Evolutionary conservation across 2,329 filamentous ascomycete genomes (phyloP).

Genomic region (Phoma sp.): DNA sequence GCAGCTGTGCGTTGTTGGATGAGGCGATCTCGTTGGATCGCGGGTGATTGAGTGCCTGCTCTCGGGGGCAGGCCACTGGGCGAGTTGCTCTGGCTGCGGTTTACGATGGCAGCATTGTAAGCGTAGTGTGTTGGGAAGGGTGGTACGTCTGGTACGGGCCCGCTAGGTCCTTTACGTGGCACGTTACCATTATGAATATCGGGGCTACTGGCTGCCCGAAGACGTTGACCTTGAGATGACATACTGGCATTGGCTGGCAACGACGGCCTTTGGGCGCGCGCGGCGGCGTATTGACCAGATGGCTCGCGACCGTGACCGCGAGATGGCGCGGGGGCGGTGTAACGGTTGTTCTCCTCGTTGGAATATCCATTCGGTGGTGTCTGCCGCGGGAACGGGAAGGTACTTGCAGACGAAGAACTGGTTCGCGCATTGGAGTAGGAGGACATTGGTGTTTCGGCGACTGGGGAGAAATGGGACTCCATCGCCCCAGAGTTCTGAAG

Average conservation of each 20-base stretch:
- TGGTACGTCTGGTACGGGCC: conserved; percentile 52
- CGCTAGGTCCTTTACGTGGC: conserved; percentile 63
- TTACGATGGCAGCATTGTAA: conserved; percentile 66
- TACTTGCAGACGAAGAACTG: conserved; percentile 72
- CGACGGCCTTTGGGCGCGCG: conserved; percentile 77
- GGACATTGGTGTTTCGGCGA: conserved; percentile 77
- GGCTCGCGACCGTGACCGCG: conserved; percentile 75
- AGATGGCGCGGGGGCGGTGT: conserved; percentile 86
- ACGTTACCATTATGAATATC: conserved; percentile 76
- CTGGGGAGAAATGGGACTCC: conserved; percentile 93
- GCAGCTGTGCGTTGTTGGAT: conserved; percentile 48
- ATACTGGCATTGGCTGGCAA: conserved; percentile 69
- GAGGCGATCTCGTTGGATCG: conserved; percentile 66
- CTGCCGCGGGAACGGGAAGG: conserved; percentile 82
- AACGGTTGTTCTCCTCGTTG: conserved; percentile 76
- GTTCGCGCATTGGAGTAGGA: conserved; percentile 63
- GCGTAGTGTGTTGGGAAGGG: conserved; percentile 65
- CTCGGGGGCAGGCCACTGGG: conserved; percentile 73
- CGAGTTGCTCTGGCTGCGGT: conserved; percentile 82
- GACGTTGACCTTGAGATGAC: conserved; percentile 58
- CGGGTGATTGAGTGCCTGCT: conserved; percentile 74
- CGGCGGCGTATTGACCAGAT: conserved; percentile 70
- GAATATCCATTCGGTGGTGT: conserved; percentile 73
- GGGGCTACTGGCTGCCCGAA: conserved; percentile 92
- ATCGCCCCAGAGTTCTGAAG: conserved; percentile 70